These are phyloP conservation scores for Cucurbita argyrosperma DNA, from an alignment of 306 rosid species.

Conservation along the genomic window DNA sequence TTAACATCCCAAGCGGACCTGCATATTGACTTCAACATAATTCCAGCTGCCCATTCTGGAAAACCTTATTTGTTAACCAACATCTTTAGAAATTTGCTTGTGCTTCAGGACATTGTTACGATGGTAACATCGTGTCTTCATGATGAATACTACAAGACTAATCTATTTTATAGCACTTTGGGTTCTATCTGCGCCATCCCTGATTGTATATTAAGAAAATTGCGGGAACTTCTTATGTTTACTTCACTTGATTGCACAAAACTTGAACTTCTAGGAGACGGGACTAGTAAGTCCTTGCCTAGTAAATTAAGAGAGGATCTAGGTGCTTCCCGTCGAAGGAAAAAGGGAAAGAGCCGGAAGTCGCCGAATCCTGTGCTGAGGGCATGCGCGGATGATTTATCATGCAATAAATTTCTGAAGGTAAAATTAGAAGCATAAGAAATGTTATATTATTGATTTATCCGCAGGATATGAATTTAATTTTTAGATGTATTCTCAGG, in stretches of 20 bases:
- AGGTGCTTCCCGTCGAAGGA: conserved; percentile 46
- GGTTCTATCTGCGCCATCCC: conserved; percentile 65
- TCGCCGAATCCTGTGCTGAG: conserved; percentile 33
- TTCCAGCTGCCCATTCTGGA: conserved; percentile 41
- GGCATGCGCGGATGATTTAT: conserved; percentile 19
- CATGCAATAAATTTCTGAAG: conserved; percentile 26
- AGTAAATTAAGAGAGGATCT: conserved; percentile 54
- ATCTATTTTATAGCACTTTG: conserved; percentile 65
- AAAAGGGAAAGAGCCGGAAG: conserved; percentile 60
- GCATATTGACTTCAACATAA: conserved; percentile 42
- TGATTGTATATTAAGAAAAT: conserved; percentile 63
- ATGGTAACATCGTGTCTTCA: conserved; percentile 27
- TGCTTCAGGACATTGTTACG: conserved; percentile 55
- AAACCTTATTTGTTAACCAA: conserved; percentile 39
- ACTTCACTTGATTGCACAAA: conserved; percentile 81
- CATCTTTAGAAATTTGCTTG: conserved; percentile 40
- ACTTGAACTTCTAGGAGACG: conserved; percentile 66
- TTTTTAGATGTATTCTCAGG: conserved; percentile 40
- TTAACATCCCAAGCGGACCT: conserved; percentile 22
- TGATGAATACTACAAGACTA: conserved; percentile 41
- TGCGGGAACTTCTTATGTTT: conserved; percentile 79
- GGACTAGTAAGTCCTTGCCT: conserved; percentile 29
- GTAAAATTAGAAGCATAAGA: conserved; percentile 21
- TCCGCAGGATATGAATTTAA: conserved; percentile 15
- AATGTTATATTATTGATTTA: background rate